Percentiles rank a stretch among this genome's conserved stretches.
phyloP scores from a whole-genome alignment of 805 yeast species.

The Wickerhamiella hasegawae region DNA sequence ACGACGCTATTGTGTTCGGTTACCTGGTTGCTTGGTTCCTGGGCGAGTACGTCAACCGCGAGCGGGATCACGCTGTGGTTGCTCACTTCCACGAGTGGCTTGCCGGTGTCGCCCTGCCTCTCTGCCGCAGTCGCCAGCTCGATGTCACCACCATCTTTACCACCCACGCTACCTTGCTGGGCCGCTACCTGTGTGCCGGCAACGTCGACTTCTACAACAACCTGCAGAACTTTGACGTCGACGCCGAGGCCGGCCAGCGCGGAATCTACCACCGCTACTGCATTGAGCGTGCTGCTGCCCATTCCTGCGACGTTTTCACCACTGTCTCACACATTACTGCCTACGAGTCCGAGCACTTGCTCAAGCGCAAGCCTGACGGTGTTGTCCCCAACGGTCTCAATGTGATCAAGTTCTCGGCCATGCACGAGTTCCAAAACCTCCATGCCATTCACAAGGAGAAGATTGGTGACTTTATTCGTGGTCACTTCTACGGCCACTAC shows the following conservation, averaged over 20 bases:
- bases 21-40: constrained; percentile 93
- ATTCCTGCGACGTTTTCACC: constrained; percentile 89
- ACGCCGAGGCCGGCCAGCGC: constrained; percentile 93
- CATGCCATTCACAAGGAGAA: constrained; percentile 85
- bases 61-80: constrained; percentile 74
- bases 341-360: constrained; percentile 77
- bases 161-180: constrained; percentile 90
- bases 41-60: constrained; percentile 80
- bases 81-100: constrained; percentile 97
- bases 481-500: constrained; percentile 93
- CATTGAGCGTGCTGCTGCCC: constrained; percentile 92
- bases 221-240: constrained; percentile 78
- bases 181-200: constrained; percentile 93
- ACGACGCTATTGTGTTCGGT: constrained; percentile 84
- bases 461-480: constrained; percentile 86
- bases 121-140: constrained; percentile 78
- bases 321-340: constrained; percentile 98
- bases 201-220: constrained; percentile 91
- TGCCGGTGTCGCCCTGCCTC: constrained; percentile 89
- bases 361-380: constrained; percentile 94
- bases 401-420: constrained; percentile 91
- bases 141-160: constrained; percentile 94
- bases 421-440: constrained; percentile 93
- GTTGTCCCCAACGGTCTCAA: constrained; percentile 93
- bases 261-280: constrained; percentile 96